Evolutionary conservation across 2,329 filamentous ascomycete genomes (phyloP).

Genomic region (Colletotrichum sansevieriae): DNA sequence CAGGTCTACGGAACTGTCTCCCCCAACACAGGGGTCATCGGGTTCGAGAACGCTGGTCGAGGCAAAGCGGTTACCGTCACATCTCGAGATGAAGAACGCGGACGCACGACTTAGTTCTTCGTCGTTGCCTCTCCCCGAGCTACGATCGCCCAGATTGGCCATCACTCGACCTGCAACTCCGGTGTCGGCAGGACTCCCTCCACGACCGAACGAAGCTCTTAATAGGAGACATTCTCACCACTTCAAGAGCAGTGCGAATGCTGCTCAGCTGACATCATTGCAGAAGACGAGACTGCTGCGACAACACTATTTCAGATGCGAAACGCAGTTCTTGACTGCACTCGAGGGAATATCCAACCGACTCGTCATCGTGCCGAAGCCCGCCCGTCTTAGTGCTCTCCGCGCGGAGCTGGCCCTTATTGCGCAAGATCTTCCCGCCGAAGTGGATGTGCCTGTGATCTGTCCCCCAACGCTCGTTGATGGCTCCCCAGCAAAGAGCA

Average conservation of each 20-base stretch:
- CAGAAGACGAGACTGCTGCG: constrained; percentile 81
- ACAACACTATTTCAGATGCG: constrained; percentile 85
- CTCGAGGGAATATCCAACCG: constrained; percentile 88
- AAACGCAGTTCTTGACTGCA: constrained; percentile 84
- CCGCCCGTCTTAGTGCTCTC: constrained; percentile 83
- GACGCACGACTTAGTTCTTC: constrained; percentile 77
- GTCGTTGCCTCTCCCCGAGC: constrained; percentile 74
- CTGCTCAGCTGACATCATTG: constrained; percentile 71
- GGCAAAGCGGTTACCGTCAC: constrained; percentile 57
- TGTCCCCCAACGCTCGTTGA: constrained; percentile 81
- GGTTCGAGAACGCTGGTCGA: constrained; percentile 51
- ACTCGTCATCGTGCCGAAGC: constrained; percentile 85
- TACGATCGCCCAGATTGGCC: constrained; percentile 64
- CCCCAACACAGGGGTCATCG: constrained; percentile 35
- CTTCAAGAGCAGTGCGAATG: constrained; percentile 67
- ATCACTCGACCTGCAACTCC: constrained; percentile 68
- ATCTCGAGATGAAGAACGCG: constrained; percentile 65
- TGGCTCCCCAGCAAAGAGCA: constrained; percentile 79
- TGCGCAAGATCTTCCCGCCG: constrained; percentile 83
- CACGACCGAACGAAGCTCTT: constrained; percentile 62
- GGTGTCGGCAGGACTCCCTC: constrained; percentile 64
- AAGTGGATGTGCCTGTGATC: constrained; percentile 86
- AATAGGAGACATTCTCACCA: constrained; percentile 72
- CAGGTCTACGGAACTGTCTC: constrained; percentile 25
- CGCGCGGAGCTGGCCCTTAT: constrained; percentile 85